Percentiles rank a stretch among this genome's conserved stretches.
Evolutionary conservation across 495 filamentous ascomycete species (phyloP).

Genomic region (Eremomyces bilateralis): DNA sequence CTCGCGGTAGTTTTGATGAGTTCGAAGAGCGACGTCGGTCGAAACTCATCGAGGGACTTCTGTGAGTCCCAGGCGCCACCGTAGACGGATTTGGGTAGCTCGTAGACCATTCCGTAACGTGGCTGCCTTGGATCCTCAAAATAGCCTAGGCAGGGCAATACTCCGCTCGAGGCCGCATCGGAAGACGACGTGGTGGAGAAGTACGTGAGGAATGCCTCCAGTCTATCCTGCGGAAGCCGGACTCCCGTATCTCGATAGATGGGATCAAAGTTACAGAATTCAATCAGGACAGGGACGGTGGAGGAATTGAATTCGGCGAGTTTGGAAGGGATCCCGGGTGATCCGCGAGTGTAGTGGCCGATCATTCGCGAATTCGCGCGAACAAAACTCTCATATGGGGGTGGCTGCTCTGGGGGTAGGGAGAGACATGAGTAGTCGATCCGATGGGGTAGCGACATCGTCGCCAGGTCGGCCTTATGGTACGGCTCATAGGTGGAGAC

Average conservation of each 20-base stretch:
- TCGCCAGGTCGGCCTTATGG: too few relatives aligned
- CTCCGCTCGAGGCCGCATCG: constrained; percentile 30
- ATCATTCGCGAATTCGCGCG: constrained; percentile 13
- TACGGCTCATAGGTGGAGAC: too few relatives aligned
- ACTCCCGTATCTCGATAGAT: constrained; percentile 41
- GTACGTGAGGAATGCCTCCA: constrained; percentile 37
- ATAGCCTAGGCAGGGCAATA: constrained; percentile 63
- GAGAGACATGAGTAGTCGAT: constrained; percentile 13
- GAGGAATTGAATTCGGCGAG: constrained; percentile 13
- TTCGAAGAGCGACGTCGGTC: constrained; percentile 30
- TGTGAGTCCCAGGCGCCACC: constrained; percentile 29
- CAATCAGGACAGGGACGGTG: constrained; percentile 35
- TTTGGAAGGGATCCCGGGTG: constrained; percentile 21
- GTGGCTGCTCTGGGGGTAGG: constrained; percentile 19
- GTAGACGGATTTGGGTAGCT: constrained; percentile 36
- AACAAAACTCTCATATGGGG: constrained; percentile 16
- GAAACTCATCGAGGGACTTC: constrained; percentile 10
- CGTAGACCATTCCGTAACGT: constrained; percentile 63
- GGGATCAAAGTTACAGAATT: constrained; percentile 42
- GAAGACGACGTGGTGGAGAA: constrained; percentile 27
- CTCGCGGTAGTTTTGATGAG: constrained; percentile 31
- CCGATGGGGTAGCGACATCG: too few relatives aligned
- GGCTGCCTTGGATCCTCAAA: constrained; percentile 59
- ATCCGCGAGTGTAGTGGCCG: constrained; percentile 19
- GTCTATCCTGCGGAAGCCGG: constrained; percentile 36